Evolutionary conservation across 495 filamentous ascomycete genomes (phyloP).

Genomic region (Penicillium roqueforti): DNA sequence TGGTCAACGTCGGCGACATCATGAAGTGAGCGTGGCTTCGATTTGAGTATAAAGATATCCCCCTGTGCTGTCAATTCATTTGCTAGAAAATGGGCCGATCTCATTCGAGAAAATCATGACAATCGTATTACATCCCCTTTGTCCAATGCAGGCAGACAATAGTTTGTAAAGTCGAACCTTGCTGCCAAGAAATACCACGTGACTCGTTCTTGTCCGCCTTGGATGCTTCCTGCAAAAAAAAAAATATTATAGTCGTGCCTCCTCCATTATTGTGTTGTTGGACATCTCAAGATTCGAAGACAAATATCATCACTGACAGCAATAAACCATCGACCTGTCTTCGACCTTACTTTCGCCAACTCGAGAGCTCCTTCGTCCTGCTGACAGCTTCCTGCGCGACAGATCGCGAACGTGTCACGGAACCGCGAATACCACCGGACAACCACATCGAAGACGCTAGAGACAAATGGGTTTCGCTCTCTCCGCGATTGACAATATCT

Average conservation of each 20-base stretch:
- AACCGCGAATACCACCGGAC: constrained; percentile 10
- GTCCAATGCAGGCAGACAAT: neutral
- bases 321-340: neutral
- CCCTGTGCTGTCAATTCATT: neutral
- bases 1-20: neutral
- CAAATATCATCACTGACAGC: neutral
- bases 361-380: neutral
- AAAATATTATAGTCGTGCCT: constrained; percentile 3
- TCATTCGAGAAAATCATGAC: neutral
- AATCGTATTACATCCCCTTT: neutral
- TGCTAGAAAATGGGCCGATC: neutral
- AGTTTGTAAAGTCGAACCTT: neutral
- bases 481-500: neutral
- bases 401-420: constrained; percentile 26
- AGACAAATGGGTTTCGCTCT: constrained; percentile 13
- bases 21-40: neutral
- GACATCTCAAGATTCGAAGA: constrained; percentile 1
- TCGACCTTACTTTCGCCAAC: neutral
- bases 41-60: neutral
- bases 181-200: constrained; percentile 5
- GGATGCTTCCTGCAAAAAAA: constrained; percentile 4
- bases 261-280: neutral
- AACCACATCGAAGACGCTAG: constrained; percentile 3
- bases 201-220: constrained; percentile 8
- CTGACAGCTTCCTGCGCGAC: constrained; percentile 18